These are phyloP conservation scores for Tuber aestivum DNA, from an alignment of 495 filamentous ascomycete genomes.

Conservation along the genomic window DNA sequence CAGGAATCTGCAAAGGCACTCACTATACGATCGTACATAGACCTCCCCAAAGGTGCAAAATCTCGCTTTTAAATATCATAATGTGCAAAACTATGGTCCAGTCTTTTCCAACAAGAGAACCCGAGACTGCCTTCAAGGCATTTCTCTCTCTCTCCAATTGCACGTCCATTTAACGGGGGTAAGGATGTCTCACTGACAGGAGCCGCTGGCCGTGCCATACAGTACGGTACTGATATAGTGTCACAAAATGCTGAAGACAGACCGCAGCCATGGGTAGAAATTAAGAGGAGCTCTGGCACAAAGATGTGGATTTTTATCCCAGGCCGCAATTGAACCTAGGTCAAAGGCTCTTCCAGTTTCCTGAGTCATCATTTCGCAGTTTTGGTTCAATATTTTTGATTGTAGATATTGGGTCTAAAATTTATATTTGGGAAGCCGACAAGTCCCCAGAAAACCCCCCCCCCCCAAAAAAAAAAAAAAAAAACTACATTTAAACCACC, in stretches of 20 bases:
- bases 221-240: background rate
- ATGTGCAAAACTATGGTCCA: background rate
- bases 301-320: background rate
- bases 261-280: background rate
- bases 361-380: background rate
- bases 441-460: background rate
- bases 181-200: background rate
- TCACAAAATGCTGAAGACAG: background rate
- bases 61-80: background rate
- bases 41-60: background rate
- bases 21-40: no score
- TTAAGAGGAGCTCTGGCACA: background rate
- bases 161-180: background rate
- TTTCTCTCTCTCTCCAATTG: background rate
- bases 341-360: background rate
- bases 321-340: background rate
- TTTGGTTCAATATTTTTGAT: background rate
- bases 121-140: background rate
- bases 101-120: background rate
- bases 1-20: background rate
- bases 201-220: no score
- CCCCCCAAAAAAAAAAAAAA: background rate
- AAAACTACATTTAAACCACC: background rate
- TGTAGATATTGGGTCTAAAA: background rate
- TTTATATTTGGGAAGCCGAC: background rate